Evolutionary conservation across 75 land plant species (phyloP), one percentile per base, ranked within the genome.

Genomic region (Cupressus sempervirens): DNA sequence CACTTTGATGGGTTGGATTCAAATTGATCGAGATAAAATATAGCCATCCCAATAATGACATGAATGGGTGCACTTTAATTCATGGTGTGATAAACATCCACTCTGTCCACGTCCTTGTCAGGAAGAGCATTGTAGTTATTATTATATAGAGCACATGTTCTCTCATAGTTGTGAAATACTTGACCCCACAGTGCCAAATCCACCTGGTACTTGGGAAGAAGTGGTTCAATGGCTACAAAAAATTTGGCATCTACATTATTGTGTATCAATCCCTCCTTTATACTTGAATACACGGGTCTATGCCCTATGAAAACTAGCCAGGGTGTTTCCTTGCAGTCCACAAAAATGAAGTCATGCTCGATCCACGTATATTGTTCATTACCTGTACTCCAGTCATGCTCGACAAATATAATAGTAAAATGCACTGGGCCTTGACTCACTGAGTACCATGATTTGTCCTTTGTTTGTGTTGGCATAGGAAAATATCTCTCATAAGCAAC

Each of bases 391-490:
- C 96, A 97, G 65, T 91, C 83, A 88, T 95, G 93, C 84, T 97
- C 97, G 0, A 98, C 95, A 7, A 98, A 97, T 41, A 97, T 93
- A 1, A 97, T 83, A 20, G 96, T 94, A 88, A 97, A 93, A 80
- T 97, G 99, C 50, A 95, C 93, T 18, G 91, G 88, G 2, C 91
- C 98, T 83, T 90, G 89, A 79, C 93, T 93, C 6, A 93, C 87
- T 6, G 99, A 95, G 80, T 97, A 97, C 99, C 99, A 97, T 62
- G 99, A 97, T 83, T 94, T 95, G 86, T 94, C 97, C 74, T 90
- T 87, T 18, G 45, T 92, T n/a, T n/a, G 2, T n/a, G 89, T 90
- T 6, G 99, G 99, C 99, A 97, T 95, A 12, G 73, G 94, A 74
- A 97, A 97, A 84, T 97, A 97, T 4, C 88, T 90, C 86, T 94